Conservation (phyloP, 2,329 filamentous ascomycete genomes). For the Podosphaera leucotricha region DNA sequence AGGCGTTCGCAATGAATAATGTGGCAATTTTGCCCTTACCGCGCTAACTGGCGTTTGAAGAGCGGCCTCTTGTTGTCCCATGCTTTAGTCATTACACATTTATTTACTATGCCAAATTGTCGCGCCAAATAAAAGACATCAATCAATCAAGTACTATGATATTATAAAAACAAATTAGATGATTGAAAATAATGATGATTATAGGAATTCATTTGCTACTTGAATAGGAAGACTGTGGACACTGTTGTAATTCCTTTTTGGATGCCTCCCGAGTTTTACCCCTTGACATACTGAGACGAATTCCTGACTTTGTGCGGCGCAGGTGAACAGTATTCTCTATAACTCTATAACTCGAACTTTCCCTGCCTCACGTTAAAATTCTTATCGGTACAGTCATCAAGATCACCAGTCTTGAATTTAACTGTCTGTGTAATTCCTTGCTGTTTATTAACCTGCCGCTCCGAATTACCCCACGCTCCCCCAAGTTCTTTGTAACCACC, state of each 20-base stretch:
- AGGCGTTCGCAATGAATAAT: no score
- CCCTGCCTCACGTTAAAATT: background rate
- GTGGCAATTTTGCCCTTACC: no score
- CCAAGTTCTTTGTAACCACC: background rate
- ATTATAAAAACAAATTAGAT: no score
- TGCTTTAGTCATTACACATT: no score
- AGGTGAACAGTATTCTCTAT: background rate
- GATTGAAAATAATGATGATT: no score
- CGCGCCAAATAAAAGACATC: no score
- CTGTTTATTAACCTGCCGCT: background rate
- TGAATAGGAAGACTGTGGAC: background rate
- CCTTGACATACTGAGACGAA: constrained; percentile 1
- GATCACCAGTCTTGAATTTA: background rate
- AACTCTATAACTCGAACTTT: background rate
- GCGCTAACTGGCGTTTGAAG: no score
- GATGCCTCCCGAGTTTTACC: background rate
- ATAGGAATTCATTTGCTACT: no score
- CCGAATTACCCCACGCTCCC: background rate
- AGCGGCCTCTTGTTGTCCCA: no score
- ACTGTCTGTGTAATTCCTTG: background rate
- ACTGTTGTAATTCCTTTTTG: background rate
- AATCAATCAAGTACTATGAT: no score
- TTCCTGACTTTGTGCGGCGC: constrained; percentile 1
- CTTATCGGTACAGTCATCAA: background rate
- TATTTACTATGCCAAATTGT: no score